These are phyloP conservation scores for Diaporthe citriasiana DNA, from an alignment of 2,329 filamentous ascomycete genomes.

Conservation along the genomic window DNA sequence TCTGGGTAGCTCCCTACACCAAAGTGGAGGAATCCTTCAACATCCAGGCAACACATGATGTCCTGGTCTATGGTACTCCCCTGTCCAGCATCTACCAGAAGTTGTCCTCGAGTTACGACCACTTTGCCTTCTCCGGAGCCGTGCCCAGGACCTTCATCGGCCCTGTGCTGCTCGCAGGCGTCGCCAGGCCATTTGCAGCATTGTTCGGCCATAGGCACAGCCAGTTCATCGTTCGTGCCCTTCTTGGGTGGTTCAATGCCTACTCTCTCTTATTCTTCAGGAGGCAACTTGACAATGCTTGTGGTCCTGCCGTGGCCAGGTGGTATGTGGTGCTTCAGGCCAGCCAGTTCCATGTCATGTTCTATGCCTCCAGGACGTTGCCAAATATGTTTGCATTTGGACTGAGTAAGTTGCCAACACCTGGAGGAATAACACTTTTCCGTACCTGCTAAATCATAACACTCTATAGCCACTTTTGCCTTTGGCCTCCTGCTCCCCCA, in stretches of 20 bases:
- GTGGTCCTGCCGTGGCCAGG: constrained; percentile 75
- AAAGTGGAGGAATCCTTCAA: constrained; percentile 99
- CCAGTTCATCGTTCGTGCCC: constrained; percentile 77
- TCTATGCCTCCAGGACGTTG: constrained; percentile 90
- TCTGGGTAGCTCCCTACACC: constrained; percentile 85
- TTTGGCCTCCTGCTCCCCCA: constrained; percentile 62
- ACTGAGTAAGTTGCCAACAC: constrained; percentile 72
- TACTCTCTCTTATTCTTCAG: constrained; percentile 76
- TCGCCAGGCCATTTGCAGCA: constrained; percentile 76
- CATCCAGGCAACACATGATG: constrained; percentile 92
- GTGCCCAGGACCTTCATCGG: constrained; percentile 94
- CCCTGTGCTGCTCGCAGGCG: constrained; percentile 79
- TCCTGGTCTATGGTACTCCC: constrained; percentile 84
- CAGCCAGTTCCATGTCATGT: constrained; percentile 92
- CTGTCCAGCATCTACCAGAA: constrained; percentile 65
- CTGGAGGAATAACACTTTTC: background rate
- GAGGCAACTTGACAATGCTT: constrained; percentile 73
- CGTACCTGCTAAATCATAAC: background rate
- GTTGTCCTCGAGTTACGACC: constrained; percentile 81
- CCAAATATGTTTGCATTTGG: constrained; percentile 98
- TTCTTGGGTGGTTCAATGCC: constrained; percentile 84
- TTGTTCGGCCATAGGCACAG: constrained; percentile 69
- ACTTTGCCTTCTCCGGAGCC: constrained; percentile 89
- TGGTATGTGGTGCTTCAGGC: constrained; percentile 87
- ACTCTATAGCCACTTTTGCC: constrained; percentile 73